Evolutionary conservation across 2,329 filamentous ascomycete species (phyloP).

Genomic region (Pseudofabraea citricarpa): DNA sequence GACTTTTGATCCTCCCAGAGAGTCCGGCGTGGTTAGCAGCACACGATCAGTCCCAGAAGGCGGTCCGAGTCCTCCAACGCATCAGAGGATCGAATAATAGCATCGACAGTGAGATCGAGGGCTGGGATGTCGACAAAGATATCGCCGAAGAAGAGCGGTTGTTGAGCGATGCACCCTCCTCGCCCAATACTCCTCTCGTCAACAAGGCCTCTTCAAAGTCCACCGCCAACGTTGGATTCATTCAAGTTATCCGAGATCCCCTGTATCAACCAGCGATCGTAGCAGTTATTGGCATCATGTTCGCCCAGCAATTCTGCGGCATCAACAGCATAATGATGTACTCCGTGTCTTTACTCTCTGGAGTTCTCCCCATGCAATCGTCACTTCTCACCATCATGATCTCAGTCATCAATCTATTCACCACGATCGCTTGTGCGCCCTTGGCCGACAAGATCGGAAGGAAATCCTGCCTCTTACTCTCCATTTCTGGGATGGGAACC

Average conservation of each 20-base stretch:
- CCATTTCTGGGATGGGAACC: slow-evolving; percentile 77
- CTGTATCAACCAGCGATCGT: slow-evolving; percentile 69
- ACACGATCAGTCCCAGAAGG: slow-evolving; percentile 53
- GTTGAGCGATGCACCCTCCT: slow-evolving; percentile 14
- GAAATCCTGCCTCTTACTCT: slow-evolving; percentile 77
- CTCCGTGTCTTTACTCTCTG: slow-evolving; percentile 81
- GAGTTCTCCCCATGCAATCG: slow-evolving; percentile 75
- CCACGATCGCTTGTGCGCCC: slow-evolving; percentile 76
- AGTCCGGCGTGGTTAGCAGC: slow-evolving; percentile 83
- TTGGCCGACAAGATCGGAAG: slow-evolving; percentile 84
- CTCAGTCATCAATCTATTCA: slow-evolving; percentile 78
- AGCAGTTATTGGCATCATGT: slow-evolving; percentile 86
- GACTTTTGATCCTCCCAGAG: slow-evolving; percentile 75
- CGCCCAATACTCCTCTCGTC: slow-evolving; percentile 17
- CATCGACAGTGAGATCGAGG: slow-evolving; percentile 67
- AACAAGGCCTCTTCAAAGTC: slow-evolving; percentile 23
- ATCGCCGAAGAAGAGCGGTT: slow-evolving; percentile 23
- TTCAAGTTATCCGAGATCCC: slow-evolving; percentile 62
- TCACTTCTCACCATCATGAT: slow-evolving; percentile 82
- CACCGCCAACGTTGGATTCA: slow-evolving; percentile 48
- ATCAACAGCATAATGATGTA: slow-evolving; percentile 99
- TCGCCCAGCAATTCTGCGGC: slow-evolving; percentile 85
- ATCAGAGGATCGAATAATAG: slow-evolving; percentile 68
- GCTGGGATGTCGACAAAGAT: slow-evolving; percentile 44
- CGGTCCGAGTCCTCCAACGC: slow-evolving; percentile 64